These are phyloP conservation scores for Blastocrithidia nonstop DNA, from an alignment of 208 protist genomes.

Conservation along the genomic window DNA sequence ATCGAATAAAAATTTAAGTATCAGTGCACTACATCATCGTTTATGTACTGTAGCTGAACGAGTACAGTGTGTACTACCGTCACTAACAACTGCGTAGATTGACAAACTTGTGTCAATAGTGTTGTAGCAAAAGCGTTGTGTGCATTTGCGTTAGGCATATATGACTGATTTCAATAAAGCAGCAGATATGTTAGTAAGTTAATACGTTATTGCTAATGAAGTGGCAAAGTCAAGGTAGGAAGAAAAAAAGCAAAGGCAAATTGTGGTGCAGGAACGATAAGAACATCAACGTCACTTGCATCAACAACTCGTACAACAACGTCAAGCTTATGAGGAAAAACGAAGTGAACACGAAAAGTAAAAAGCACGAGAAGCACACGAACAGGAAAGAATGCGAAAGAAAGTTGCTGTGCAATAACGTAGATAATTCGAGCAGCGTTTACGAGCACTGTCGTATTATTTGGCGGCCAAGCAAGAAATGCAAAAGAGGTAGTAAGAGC, in stretches of 20 bases:
- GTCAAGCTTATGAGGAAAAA: constrained; percentile 12
- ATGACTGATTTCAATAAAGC: constrained; percentile 14
- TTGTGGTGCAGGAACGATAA: too few relatives aligned
- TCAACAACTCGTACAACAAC: constrained; percentile 16
- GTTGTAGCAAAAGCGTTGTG: constrained; percentile 5
- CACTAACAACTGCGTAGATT: too few relatives aligned
- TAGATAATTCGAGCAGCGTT: constrained; percentile 47
- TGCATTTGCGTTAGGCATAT: constrained; percentile 5
- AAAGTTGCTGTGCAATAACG: constrained; percentile 14
- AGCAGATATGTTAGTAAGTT: constrained; percentile 5
- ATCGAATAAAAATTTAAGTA: too few relatives aligned
- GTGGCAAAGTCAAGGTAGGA: constrained; percentile 7
- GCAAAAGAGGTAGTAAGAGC: constrained; percentile 22
- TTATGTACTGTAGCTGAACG: too few relatives aligned
- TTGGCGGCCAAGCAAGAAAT: constrained; percentile 13
- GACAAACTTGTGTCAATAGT: too few relatives aligned
- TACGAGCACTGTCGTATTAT: constrained; percentile 26
- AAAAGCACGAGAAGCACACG: constrained; percentile 1
- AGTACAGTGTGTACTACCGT: too few relatives aligned
- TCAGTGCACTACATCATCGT: too few relatives aligned
- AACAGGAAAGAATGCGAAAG: constrained; percentile 5
- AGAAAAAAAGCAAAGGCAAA: too few relatives aligned
- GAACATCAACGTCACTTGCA: constrained; percentile 14
- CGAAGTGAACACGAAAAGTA: constrained; percentile 2
- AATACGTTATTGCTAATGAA: constrained; percentile 19